A percentile compares a stretch with the other conserved stretches of the same genome.
Evolutionary conservation across 2,329 filamentous ascomycete species (phyloP).

Genomic region (Setomelanomma holmii): DNA sequence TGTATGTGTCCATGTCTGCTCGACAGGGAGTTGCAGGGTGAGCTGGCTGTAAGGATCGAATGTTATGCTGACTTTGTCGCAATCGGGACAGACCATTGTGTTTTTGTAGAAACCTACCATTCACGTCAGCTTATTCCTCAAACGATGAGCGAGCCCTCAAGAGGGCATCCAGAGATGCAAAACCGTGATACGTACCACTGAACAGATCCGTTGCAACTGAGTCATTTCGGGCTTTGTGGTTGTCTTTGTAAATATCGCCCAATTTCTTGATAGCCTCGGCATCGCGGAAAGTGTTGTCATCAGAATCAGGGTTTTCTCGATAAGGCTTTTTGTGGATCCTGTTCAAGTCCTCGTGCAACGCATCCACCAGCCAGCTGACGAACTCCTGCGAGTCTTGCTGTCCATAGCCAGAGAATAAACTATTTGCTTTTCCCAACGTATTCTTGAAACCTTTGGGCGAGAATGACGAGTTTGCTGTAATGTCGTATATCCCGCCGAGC

Average conservation of each 20-base stretch:
- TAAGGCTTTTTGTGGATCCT: conserved; percentile 95
- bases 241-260: conserved; percentile 87
- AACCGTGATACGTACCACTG: conserved; percentile 63
- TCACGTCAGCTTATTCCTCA: background rate
- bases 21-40: conserved; percentile 86
- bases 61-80: conserved; percentile 95
- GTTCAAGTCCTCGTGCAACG: conserved; percentile 93
- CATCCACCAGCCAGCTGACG: conserved; percentile 91
- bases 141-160: background rate
- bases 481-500: conserved; percentile 78
- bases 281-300: conserved; percentile 91
- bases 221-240: conserved; percentile 90
- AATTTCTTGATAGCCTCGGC: conserved; percentile 80
- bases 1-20: conserved; percentile 78
- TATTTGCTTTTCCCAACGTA: conserved; percentile 79
- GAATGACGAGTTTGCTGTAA: conserved; percentile 70
- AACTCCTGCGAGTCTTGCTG: conserved; percentile 99
- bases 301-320: conserved; percentile 96
- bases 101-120: conserved; percentile 82
- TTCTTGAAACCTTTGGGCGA: conserved; percentile 83
- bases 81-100: conserved; percentile 88
- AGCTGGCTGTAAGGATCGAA: conserved; percentile 98
- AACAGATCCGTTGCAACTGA: conserved; percentile 96
- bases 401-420: conserved; percentile 89
- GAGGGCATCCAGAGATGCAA: background rate